These are phyloP conservation scores for Stenogyne calaminthoides DNA, from an alignment of 305 asterid genomes.

Conservation along the genomic window DNA sequence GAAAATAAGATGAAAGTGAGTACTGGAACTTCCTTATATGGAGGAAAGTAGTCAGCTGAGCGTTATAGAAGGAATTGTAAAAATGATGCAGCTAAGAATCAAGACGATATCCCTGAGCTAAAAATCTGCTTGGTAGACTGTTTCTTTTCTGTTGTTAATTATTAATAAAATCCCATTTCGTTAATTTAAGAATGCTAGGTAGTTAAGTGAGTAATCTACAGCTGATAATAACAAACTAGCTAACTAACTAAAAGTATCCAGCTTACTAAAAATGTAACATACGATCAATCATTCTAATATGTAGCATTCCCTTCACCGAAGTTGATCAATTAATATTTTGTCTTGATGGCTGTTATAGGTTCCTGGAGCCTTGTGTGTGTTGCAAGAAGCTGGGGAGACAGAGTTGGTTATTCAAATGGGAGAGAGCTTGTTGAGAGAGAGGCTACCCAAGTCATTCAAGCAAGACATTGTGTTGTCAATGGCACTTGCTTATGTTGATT, in stretches of 20 bases:
- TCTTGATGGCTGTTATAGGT: constrained; percentile 50
- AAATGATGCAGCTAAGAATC: not conserved
- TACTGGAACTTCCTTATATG: not conserved
- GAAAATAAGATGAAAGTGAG: not conserved
- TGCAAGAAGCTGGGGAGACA: constrained; percentile 95
- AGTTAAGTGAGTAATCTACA: not conserved
- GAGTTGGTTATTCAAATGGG: constrained; percentile 90
- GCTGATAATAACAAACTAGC: not conserved
- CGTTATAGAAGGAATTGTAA: not conserved
- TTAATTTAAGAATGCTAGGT: not conserved
- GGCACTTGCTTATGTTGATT: constrained; percentile 93
- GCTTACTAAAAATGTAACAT: not conserved
- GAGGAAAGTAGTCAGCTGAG: not conserved
- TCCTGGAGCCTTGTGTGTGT: constrained; percentile 86
- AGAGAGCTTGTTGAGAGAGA: constrained; percentile 78
- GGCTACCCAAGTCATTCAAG: constrained; percentile 88
- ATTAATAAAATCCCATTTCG: no score
- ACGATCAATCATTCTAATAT: not conserved
- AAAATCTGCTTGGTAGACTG: no score
- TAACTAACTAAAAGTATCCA: not conserved
- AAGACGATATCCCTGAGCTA: not conserved
- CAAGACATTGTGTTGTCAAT: constrained; percentile 90
- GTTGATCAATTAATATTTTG: not conserved
- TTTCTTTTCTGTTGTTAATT: no score
- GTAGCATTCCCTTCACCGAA: not conserved